Base-by-base conservation (phyloP, 148 eudicot genomes). In the Spergularia marina region DNA sequence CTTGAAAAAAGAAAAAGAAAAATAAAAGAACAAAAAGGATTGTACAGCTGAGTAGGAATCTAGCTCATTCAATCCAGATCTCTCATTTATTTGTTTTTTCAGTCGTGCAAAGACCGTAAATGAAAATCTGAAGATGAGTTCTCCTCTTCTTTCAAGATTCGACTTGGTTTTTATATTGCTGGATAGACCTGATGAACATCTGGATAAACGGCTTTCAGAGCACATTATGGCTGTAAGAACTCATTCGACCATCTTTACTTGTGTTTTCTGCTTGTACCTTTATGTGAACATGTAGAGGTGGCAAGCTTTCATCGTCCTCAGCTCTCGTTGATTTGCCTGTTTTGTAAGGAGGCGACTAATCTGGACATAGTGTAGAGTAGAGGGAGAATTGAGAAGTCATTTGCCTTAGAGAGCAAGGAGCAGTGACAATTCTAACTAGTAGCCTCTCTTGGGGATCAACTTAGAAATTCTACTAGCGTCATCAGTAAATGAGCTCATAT, bases 21-120 rank as follows among this genome's bases (percentile, higher is more conserved):
- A 23, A 23, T 23, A 23, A 23, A 30, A 30, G 36, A 30, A 30
- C 1, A 0, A 30, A 30, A 30, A 30, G 36, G 36, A 30, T 76
- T 12, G 15, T n/a, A 7, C 78, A 41, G 53, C 52, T 54, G 53
- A 56, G 34, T 12, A 61, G 57, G 18, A 68, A 60, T 41, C 12
- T 21, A 40, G 40, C 58, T 20, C 49, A 47, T 54, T 53, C 59
- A 55, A 49, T 39, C 18, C 6, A 58, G 59, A 59, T 60, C 30
- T 53, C 25, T 70, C 16, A 14, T 52, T 25, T 21, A n/a, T 68
- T 84, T 63, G 64, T 44, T 65, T 30, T 74, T 88, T 78, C 97
- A 95, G 97, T 83, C 99, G 99, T 36, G 97, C 97, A 59, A 95
- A 95, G 87, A 95, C 99, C 20, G 99, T 95, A 73, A 95, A 95